Conservation (phyloP, 1,284 basidiomycete genomes). For the Hymenochaete sp. region DNA sequence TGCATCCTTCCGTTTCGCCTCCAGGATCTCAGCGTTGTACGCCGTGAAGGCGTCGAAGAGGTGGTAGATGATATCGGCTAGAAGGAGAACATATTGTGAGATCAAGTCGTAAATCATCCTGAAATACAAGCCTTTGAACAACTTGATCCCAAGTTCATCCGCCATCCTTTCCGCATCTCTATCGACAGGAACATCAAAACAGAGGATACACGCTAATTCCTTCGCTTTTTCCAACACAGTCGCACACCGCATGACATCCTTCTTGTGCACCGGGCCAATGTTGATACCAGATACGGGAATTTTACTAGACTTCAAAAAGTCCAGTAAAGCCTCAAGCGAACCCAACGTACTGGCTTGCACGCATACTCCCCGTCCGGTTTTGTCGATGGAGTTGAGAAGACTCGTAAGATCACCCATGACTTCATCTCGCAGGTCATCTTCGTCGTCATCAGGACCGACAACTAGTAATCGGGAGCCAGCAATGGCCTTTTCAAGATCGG, state of each 20-base stretch:
- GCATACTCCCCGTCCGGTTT: constrained; percentile 91
- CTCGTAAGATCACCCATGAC: constrained; percentile 95
- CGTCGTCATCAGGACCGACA: constrained; percentile 89
- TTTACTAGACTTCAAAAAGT: constrained; percentile 93
- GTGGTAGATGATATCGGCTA: constrained; percentile 98
- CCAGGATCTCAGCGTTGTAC: constrained; percentile 90
- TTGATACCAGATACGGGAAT: constrained; percentile 98
- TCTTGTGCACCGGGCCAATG: constrained; percentile 97
- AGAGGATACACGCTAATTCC: constrained; percentile 91
- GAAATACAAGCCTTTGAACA: constrained; percentile 99
- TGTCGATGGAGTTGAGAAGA: constrained; percentile 87
- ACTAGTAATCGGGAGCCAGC: constrained; percentile 94
- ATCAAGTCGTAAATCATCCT: constrained; percentile 1
- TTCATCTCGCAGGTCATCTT: constrained; percentile 90
- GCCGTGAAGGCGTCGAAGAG: constrained; percentile 95
- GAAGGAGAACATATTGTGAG: constrained; percentile 4
- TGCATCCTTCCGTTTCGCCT: constrained; percentile 88
- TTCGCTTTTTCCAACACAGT: constrained; percentile 97
- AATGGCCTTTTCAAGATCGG: constrained; percentile 98
- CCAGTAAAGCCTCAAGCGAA: constrained; percentile 92
- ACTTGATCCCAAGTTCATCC: constrained; percentile 86
- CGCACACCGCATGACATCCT: constrained; percentile 86
- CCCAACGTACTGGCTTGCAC: constrained; percentile 98
- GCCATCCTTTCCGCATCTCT: constrained; percentile 88
- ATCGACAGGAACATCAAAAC: constrained; percentile 94